These are phyloP conservation scores for Ophiostoma pallidulum DNA, from an alignment of 2,329 filamentous ascomycete species.

Conservation along the genomic window DNA sequence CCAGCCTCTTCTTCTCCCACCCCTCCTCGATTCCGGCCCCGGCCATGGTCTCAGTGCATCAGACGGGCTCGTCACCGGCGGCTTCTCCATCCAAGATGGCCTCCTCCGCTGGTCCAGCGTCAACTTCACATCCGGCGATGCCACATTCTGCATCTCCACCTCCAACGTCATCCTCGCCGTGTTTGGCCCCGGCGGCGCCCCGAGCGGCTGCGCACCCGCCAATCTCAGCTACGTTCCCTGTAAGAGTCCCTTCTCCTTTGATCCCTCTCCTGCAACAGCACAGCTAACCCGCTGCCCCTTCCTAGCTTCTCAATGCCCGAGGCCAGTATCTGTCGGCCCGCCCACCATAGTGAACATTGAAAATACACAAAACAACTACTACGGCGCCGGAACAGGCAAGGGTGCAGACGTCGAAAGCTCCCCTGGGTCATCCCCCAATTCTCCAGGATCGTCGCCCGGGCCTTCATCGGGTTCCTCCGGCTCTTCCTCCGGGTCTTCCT, in stretches of 20 bases:
- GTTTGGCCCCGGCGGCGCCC: neutral
- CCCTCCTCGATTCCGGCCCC: neutral
- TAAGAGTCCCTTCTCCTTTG: neutral
- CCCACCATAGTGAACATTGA: conserved; percentile 6
- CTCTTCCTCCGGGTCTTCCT: no score
- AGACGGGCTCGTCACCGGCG: neutral
- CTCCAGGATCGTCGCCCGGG: no score
- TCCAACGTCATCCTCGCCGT: neutral
- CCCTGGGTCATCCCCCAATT: no score
- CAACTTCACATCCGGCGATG: neutral
- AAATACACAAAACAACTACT: conserved; percentile 8
- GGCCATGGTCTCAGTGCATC: no score
- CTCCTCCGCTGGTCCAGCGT: neutral
- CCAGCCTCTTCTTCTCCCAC: no score
- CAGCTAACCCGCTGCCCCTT: neutral
- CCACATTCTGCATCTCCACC: conserved; percentile 1
- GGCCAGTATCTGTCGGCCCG: neutral
- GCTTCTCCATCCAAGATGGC: neutral
- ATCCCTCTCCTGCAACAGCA: neutral
- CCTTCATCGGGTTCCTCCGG: neutral
- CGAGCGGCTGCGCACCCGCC: neutral
- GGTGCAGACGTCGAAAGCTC: no score
- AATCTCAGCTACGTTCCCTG: neutral
- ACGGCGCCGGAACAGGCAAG: neutral
- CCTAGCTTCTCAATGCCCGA: neutral